Percentiles rank a stretch among this genome's conserved stretches.
Conservation (phyloP, 2,329 filamentous ascomycete species). For the Phoma herbarum region DNA sequence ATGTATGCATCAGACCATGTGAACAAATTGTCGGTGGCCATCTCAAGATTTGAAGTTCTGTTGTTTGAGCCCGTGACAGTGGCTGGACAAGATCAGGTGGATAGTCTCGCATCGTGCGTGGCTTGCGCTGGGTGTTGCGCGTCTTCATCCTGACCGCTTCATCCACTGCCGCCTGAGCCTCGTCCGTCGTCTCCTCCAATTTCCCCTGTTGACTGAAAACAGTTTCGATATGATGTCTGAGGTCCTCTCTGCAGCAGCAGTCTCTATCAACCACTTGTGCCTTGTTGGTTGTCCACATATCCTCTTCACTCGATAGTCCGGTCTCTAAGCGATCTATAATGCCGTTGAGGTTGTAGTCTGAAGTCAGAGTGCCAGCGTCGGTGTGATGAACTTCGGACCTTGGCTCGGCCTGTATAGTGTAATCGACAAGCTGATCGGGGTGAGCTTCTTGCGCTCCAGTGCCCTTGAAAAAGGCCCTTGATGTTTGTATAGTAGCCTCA, state of each 20-base stretch:
- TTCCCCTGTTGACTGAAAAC: background rate
- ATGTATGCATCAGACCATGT: background rate
- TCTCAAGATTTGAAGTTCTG: background rate
- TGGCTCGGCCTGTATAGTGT: background rate
- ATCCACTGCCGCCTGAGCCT: background rate
- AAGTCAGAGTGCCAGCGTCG: background rate
- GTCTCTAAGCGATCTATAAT: background rate
- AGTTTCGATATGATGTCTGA: background rate
- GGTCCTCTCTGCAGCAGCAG: background rate
- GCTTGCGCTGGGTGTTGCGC: background rate
- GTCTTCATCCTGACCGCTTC: background rate
- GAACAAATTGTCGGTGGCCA: background rate
- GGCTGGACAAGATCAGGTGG: background rate
- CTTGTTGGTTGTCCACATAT: background rate
- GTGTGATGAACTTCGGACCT: background rate
- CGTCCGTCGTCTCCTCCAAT: background rate
- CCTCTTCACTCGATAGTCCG: background rate
- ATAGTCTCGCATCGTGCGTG: constrained; percentile 1
- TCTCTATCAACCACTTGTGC: background rate
- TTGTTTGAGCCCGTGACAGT: background rate
- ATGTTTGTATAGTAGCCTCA: background rate
- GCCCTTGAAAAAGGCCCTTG: background rate
- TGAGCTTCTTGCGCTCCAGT: background rate
- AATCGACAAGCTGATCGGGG: background rate
- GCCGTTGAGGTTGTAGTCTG: background rate